phyloP scores from a whole-genome alignment of 345 rosid genomes.

The Acer yangbiense region DNA sequence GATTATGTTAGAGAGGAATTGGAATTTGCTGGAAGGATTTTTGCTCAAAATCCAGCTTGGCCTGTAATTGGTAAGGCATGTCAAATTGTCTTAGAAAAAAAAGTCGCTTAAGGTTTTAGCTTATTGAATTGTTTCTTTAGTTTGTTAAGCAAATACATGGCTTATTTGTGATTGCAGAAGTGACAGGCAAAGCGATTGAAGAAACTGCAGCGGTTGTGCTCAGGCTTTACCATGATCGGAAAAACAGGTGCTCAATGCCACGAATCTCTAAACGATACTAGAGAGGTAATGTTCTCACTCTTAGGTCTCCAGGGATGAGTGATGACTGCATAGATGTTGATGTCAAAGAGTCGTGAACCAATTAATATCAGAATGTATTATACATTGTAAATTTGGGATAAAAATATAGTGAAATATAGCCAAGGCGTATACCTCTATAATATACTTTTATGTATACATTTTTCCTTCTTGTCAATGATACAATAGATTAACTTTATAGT shows the following conservation, averaged over 20 bases:
- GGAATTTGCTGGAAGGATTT: constrained; percentile 64
- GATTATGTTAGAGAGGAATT: constrained; percentile 63
- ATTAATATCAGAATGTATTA: not conserved
- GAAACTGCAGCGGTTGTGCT: constrained; percentile 85
- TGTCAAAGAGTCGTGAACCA: not conserved
- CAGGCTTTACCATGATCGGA: constrained; percentile 75
- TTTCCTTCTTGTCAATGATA: not conserved
- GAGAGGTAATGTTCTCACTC: constrained; percentile 20
- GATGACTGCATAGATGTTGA: constrained; percentile 1
- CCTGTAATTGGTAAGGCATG: constrained; percentile 69
- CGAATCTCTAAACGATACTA: constrained; percentile 75
- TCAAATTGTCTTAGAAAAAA: not conserved
- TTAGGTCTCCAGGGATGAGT: constrained; percentile 6
- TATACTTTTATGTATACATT: not conserved
- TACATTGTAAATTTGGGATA: constrained; percentile 7
- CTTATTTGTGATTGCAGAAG: constrained; percentile 56
- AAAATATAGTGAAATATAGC: not conserved
- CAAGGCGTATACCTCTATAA: not conserved
- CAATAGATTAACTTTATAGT: not conserved
- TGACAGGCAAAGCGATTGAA: constrained; percentile 89
- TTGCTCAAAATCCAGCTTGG: constrained; percentile 79
- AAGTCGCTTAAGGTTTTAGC: not conserved
- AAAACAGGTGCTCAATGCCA: constrained; percentile 69
- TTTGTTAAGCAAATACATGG: not conserved
- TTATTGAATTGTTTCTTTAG: constrained; percentile 8